Percentiles rank a stretch among this genome's conserved stretches.
phyloP scores from a whole-genome alignment of 2,329 filamentous ascomycete species.

The Talaromyces sp. region DNA sequence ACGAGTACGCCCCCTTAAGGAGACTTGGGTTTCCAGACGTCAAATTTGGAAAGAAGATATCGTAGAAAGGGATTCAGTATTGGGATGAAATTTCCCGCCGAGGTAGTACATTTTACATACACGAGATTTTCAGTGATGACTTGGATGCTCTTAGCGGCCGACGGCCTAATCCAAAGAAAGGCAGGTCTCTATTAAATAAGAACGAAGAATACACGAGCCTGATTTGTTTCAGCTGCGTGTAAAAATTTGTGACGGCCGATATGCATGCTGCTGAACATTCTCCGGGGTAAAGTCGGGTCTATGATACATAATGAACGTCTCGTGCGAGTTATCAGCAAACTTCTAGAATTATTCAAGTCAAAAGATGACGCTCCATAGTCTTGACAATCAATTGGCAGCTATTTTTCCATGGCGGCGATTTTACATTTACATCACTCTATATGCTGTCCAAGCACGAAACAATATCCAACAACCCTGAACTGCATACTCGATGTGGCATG shows the following conservation, averaged over 20 bases:
- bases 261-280: not conserved
- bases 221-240: not conserved
- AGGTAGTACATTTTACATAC: not conserved
- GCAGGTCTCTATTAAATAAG: not conserved
- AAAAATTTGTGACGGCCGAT: not conserved
- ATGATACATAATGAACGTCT: not conserved
- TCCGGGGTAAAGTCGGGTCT: not conserved
- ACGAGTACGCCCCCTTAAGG: no score
- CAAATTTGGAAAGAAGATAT: not conserved
- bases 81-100: not conserved
- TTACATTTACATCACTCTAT: not conserved
- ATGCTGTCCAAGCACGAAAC: not conserved
- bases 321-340: not conserved
- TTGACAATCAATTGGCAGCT: not conserved
- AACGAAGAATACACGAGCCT: not conserved
- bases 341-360: not conserved
- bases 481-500: not conserved
- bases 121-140: not conserved
- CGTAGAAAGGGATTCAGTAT: not conserved
- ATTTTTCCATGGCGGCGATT: not conserved
- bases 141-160: not conserved
- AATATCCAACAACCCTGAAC: not conserved
- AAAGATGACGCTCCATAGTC: not conserved
- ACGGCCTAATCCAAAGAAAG: not conserved
- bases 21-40: not conserved